Evolutionary conservation across 768 basidiomycete genomes (phyloP), one percentile per base, ranked within the genome.

Genomic region (Rhizopogon vinicolor): DNA sequence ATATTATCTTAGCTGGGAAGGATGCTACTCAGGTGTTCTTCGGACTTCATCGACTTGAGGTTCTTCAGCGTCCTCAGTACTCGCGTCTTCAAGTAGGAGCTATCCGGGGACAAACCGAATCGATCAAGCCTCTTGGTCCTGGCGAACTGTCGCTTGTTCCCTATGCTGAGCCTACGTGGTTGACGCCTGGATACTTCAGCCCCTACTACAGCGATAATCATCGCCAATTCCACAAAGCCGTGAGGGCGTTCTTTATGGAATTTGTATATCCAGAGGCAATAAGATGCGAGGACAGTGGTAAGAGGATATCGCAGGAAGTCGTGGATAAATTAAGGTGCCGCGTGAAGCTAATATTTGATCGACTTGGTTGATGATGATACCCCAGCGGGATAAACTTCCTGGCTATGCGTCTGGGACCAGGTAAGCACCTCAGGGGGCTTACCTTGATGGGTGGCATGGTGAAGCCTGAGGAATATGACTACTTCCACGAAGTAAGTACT

Each of bases 391-490:
- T 78, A 56, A 88, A 92, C 68, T 76, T 95, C 42, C 84, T 91
- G 50, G 86, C 90, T 7, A 95, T 97, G 93, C 83, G 93, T 5
- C 78, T 94, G 51, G 94, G 94, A 2, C 93, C 93, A 3, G 91
- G 91, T 18, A 91, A 91, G 68, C 91, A 95, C 65, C 79, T 97
- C 19, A 75, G 89, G 65, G 92, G 93, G 0, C 78, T 82, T 40
- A 82, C 75, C 10, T 72, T 97, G 1, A 84, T 93, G 72, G 87
- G 83, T 28, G 93, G 92, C 10, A 69, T 84, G 19, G 79, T 91
- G 44, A 82, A 82, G 50, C 84, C 89, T 4, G 90, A 91, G 65
- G 87, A 94, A 61, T 98, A 89, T 63, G 91, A 97, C 69, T 94
- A 95, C 65, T 98, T 98, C 78, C 88, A 97, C 64, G 95, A 92